Conservation (phyloP, 83 land plant genomes). For the Diphasiastrum complanatum region DNA sequence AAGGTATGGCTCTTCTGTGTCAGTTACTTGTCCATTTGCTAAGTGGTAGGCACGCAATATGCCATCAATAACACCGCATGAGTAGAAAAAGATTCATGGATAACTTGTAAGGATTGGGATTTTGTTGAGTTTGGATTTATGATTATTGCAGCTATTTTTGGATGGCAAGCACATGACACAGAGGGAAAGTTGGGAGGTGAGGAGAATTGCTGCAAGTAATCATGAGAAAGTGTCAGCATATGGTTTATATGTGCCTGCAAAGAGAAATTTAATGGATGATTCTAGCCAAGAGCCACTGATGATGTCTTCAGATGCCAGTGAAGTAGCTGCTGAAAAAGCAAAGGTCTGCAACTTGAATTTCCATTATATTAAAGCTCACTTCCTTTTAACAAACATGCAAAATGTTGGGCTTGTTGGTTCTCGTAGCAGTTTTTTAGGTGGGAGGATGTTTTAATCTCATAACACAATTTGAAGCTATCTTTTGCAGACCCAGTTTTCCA, state of each 20-base stretch:
- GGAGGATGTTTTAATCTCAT: too few relatives aligned
- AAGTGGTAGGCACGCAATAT: not conserved
- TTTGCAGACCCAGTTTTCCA: too few relatives aligned
- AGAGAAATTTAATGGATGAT: too few relatives aligned
- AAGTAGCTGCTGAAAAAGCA: too few relatives aligned
- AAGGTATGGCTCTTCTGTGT: conserved; percentile 40
- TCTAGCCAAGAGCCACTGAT: too few relatives aligned
- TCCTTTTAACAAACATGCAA: too few relatives aligned
- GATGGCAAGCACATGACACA: conserved; percentile 65
- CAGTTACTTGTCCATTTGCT: conserved; percentile 14
- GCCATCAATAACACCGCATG: conserved; percentile 1
- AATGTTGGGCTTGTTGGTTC: too few relatives aligned
- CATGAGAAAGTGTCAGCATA: conserved; percentile 54
- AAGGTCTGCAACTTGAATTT: too few relatives aligned
- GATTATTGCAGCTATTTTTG: conserved; percentile 45
- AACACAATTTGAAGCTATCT: too few relatives aligned
- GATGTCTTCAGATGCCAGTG: too few relatives aligned
- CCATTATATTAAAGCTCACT: too few relatives aligned
- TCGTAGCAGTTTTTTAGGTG: too few relatives aligned
- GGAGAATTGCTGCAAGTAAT: conserved; percentile 51
- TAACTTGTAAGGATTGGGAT: not conserved
- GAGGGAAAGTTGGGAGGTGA: conserved; percentile 62
- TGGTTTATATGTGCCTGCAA: conserved; percentile 82
- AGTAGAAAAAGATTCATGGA: conserved; percentile 7
- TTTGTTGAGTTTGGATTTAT: not conserved